Base-by-base conservation (phyloP, 2,329 filamentous ascomycete genomes). In the Aspergillus japonicus region DNA sequence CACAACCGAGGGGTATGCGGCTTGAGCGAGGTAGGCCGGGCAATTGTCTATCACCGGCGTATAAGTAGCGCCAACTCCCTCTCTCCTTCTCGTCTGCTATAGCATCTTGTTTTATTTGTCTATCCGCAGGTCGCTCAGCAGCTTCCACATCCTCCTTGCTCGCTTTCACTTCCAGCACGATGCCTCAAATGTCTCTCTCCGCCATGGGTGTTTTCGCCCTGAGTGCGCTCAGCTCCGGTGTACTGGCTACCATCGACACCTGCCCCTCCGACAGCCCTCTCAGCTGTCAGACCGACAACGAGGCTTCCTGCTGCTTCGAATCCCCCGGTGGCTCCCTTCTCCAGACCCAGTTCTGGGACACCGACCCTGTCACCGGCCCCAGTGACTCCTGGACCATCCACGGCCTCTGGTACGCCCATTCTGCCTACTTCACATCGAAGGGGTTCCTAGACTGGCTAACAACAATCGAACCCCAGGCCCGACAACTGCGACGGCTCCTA, bases 291-390 rank as follows among this genome's bases (percentile, higher is more conserved):
- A 85, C 79, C 5, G 81, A 80, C 4, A 74, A 72, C 2, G 76
- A 80, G 49, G 57, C 76, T 65, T 73, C 81, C 3, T 87, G 85
- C 75, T 87, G 85, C 76, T 85, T 83, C 76, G 85, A 86, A 62
- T 75, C 78, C 14, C 84, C 84, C 0, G 84, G 84, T 39, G 85
- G 85, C 23, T 78, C 83, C 52, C 71, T 87, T 31, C 75, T 86
- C 14, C 79, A 80, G 71, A 86, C 84, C 10, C 84, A 87, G 61
- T 86, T 87, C 71, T 87, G 85, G 85, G 84, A 87, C 66, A 81
- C 81, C 0, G 67, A 80, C 53, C 84, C 84, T 2, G 72, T 79
- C 0, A 83, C 81, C 0, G 84, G 84, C 0, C 84, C 84, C 1
- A 71, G 72, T 5, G 78, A 86, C 64, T 82, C 80, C 16, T 86